Percentiles rank a stretch among this genome's conserved stretches.
These are phyloP conservation scores for Claviceps pusilla DNA, from an alignment of 2,329 filamentous ascomycete species.

Conservation along the genomic window DNA sequence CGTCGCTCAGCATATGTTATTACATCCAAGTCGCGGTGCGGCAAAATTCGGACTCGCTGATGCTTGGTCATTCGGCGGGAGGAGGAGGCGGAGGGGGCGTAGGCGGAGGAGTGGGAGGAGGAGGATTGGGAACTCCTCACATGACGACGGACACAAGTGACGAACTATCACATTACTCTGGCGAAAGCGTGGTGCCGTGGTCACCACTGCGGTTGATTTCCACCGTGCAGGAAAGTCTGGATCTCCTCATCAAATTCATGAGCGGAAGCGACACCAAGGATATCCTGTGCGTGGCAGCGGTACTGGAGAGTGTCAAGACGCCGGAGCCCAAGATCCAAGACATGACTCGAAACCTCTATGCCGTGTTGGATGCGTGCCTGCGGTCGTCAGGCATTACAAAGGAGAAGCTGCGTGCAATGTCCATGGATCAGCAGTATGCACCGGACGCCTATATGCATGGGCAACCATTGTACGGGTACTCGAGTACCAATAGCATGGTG, in stretches of 20 bases:
- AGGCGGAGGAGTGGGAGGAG: slow-evolving; percentile 9
- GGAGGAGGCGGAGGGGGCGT: not conserved
- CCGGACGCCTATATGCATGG: slow-evolving; percentile 8
- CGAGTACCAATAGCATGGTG: slow-evolving; percentile 15
- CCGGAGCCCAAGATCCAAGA: slow-evolving; percentile 27
- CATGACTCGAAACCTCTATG: slow-evolving; percentile 25
- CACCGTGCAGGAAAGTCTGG: slow-evolving; percentile 32
- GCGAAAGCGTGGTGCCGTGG: slow-evolving; percentile 26
- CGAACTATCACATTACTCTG: slow-evolving; percentile 15
- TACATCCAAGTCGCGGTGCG: slow-evolving; percentile 29
- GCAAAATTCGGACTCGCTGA: slow-evolving; percentile 15
- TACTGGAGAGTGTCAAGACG: slow-evolving; percentile 29
- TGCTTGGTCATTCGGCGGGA: slow-evolving; percentile 17
- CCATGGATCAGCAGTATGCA: slow-evolving; percentile 1
- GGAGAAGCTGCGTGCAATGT: slow-evolving; percentile 14
- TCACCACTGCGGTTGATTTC: slow-evolving; percentile 25
- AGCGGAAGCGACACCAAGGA: slow-evolving; percentile 36
- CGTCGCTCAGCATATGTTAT: slow-evolving; percentile 39
- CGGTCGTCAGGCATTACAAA: slow-evolving; percentile 28
- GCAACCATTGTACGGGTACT: slow-evolving; percentile 17
- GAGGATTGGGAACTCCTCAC: slow-evolving; percentile 7
- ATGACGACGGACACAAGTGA: slow-evolving; percentile 10
- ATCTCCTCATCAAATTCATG: slow-evolving; percentile 29
- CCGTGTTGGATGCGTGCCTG: slow-evolving; percentile 29
- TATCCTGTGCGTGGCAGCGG: slow-evolving; percentile 32